Conservation (phyloP, 768 basidiomycete species). For the Tremella fuciformis region DNA sequence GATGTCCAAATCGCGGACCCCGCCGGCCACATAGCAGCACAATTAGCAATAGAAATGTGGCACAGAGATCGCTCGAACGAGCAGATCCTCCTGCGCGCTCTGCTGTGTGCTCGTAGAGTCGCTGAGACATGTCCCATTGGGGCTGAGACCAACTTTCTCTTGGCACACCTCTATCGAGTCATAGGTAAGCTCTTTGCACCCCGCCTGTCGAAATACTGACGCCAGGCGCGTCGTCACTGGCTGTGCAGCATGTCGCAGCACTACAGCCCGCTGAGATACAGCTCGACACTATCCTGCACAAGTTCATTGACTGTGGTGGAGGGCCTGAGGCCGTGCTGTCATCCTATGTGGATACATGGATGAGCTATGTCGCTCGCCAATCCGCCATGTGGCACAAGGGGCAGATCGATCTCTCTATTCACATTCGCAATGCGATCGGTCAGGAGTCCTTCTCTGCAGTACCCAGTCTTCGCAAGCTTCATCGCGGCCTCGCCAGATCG, state of each 20-base stretch:
- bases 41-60: neutral
- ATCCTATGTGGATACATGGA: slow-evolving; percentile 16
- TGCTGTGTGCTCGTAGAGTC: slow-evolving; percentile 26
- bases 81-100: slow-evolving; percentile 24
- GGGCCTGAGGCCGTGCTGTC: slow-evolving; percentile 11
- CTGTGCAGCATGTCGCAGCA: slow-evolving; percentile 1
- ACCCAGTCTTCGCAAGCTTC: slow-evolving; percentile 24
- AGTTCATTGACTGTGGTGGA: slow-evolving; percentile 28
- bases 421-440: slow-evolving; percentile 30
- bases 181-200: slow-evolving; percentile 26
- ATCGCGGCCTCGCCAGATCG: slow-evolving; percentile 13
- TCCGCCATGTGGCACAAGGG: neutral
- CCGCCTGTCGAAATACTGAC: neutral
- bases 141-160: slow-evolving; percentile 30
- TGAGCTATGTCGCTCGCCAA: slow-evolving; percentile 24
- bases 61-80: neutral
- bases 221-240: slow-evolving; percentile 15
- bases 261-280: slow-evolving; percentile 35
- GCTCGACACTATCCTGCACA: slow-evolving; percentile 33
- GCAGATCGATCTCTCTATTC: slow-evolving; percentile 12
- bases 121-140: slow-evolving; percentile 27
- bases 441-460: slow-evolving; percentile 42
- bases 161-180: slow-evolving; percentile 38
- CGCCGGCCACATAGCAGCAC: slow-evolving; percentile 1
- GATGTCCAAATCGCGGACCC: slow-evolving; percentile 37